A percentile compares a stretch with the other conserved stretches of the same genome.
Conservation (phyloP, 192 early-diverging fungal genomes). For the Ambispora gerdemannii region DNA sequence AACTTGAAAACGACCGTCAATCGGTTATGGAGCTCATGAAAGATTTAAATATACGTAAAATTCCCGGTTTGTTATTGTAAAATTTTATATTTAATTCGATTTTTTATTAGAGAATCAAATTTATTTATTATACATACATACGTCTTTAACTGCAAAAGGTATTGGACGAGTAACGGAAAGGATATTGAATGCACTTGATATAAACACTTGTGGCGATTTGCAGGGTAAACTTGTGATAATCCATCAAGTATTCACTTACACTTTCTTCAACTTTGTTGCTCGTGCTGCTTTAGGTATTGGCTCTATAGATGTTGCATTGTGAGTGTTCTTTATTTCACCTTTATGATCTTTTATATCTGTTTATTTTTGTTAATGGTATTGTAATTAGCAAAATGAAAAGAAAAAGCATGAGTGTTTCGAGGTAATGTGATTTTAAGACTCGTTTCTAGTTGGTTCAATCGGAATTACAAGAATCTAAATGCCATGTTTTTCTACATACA, state of each 20-base stretch:
- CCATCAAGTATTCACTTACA: slow-evolving; percentile 44
- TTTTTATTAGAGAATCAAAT: too few relatives aligned
- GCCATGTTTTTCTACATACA: neutral
- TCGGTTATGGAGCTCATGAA: slow-evolving; percentile 48
- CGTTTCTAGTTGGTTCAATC: too few relatives aligned
- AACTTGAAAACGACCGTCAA: slow-evolving; percentile 39
- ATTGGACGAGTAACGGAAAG: slow-evolving; percentile 58
- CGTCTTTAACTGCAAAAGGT: too few relatives aligned
- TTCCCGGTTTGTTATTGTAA: too few relatives aligned
- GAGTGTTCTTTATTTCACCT: neutral
- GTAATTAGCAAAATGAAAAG: slow-evolving; percentile 31
- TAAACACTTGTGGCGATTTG: slow-evolving; percentile 52
- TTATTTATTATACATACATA: too few relatives aligned
- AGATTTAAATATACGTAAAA: slow-evolving; percentile 52
- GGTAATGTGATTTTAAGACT: too few relatives aligned
- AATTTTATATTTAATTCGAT: too few relatives aligned
- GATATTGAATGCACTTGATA: slow-evolving; percentile 49
- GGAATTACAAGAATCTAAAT: neutral
- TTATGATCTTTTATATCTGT: neutral
- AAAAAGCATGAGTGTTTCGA: slow-evolving; percentile 53
- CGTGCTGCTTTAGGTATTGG: slow-evolving; percentile 49
- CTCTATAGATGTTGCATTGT: slow-evolving; percentile 36
- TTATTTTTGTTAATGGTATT: neutral
- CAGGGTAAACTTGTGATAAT: slow-evolving; percentile 39
- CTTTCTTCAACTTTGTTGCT: slow-evolving; percentile 48